A percentile compares a stretch with the other conserved stretches of the same genome.
Conservation (phyloP, 768 basidiomycete genomes). For the Neoboletus brunneissimus region DNA sequence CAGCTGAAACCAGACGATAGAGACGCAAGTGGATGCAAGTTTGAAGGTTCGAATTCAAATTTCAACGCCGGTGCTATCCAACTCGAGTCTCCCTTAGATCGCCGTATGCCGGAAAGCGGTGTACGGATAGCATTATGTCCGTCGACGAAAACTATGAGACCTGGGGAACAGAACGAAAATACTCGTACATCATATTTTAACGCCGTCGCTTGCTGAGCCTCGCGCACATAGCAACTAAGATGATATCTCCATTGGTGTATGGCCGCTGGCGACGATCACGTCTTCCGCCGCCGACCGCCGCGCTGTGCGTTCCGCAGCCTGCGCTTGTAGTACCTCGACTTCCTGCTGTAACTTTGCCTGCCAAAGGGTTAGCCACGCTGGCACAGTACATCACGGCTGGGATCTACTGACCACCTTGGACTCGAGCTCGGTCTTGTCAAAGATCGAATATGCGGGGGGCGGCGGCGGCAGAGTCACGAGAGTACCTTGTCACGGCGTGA, state of each 20-base stretch:
- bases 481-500: slow-evolving; percentile 35
- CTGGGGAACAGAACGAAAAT: not conserved
- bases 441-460: slow-evolving; percentile 58
- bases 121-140: not conserved
- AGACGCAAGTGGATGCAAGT: not conserved
- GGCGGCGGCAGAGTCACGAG: slow-evolving; percentile 39
- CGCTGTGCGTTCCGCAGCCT: slow-evolving; percentile 44
- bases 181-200: slow-evolving; percentile 1
- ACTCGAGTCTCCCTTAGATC: not conserved
- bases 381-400: not conserved
- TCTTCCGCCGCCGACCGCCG: slow-evolving; percentile 29
- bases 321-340: slow-evolving; percentile 51
- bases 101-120: not conserved
- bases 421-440: slow-evolving; percentile 56
- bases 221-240: slow-evolving; percentile 5
- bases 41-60: too few species aligned
- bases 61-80: not conserved
- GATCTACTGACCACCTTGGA: slow-evolving; percentile 47
- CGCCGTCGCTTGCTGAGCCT: not conserved
- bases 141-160: not conserved
- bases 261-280: slow-evolving; percentile 30
- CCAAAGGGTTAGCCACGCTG: not conserved
- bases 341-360: slow-evolving; percentile 60
- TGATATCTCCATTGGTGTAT: slow-evolving; percentile 30
- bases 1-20: not conserved